A percentile compares a stretch with the other conserved stretches of the same genome.
Evolutionary conservation across 805 yeast species (phyloP).

Genomic region (Wickerhamomyces silvicola): DNA sequence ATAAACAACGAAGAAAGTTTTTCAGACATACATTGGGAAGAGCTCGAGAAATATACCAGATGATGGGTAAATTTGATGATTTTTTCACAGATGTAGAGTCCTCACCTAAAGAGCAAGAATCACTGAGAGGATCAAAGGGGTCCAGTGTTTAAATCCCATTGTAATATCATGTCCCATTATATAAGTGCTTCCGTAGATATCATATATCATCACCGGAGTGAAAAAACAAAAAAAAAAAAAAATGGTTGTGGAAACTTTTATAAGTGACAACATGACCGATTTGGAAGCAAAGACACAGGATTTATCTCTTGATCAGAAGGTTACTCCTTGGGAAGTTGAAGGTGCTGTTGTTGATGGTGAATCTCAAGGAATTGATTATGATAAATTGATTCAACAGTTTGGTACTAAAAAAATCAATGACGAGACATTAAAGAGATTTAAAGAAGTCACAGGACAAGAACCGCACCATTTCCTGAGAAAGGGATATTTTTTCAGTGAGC

Average conservation of each 20-base stretch:
- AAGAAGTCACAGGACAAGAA: slow-evolving; percentile 74
- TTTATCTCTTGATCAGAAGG: no score
- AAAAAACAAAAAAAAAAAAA: no score
- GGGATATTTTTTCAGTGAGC: slow-evolving; percentile 88
- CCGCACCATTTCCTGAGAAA: slow-evolving; percentile 89
- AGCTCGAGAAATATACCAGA: slow-evolving; percentile 7
- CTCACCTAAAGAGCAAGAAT: no score
- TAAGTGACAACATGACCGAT: no score
- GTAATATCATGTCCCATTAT: no score
- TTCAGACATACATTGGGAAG: slow-evolving; percentile 7
- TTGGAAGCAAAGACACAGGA: no score
- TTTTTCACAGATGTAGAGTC: slow-evolving; percentile 5
- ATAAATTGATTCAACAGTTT: slow-evolving; percentile 76
- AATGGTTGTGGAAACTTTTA: no score
- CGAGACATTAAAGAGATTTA: slow-evolving; percentile 73
- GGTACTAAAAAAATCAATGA: slow-evolving; percentile 71
- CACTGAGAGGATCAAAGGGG: no score
- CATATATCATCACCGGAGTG: no score
- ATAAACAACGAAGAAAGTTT: slow-evolving; percentile 5
- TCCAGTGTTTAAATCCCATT: no score
- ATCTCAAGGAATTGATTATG: slow-evolving; percentile 88
- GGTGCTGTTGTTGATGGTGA: slow-evolving; percentile 96
- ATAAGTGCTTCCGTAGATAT: no score
- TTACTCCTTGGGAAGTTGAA: slow-evolving; percentile 98
- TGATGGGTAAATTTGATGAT: slow-evolving; percentile 13